Evolutionary conservation across 2,329 filamentous ascomycete genomes (phyloP).

Genomic region (Stachybotrys chlorohalonatus): DNA sequence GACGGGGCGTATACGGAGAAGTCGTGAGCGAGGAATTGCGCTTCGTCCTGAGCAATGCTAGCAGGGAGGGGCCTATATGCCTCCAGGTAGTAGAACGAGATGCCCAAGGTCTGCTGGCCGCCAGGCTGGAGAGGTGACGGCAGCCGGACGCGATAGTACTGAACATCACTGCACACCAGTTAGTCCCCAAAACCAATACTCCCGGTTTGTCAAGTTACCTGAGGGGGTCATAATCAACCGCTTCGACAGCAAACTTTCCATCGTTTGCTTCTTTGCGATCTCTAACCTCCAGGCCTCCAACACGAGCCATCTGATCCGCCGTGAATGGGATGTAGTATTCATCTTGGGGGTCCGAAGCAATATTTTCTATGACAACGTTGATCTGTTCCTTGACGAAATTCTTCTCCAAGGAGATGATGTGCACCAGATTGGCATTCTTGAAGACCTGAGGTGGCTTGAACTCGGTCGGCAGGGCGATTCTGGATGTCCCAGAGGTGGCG

Average conservation of each 20-base stretch:
- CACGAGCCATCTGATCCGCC: conserved; percentile 59
- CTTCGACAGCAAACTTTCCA: conserved; percentile 59
- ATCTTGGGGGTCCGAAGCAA: conserved; percentile 66
- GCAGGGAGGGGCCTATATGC: conserved; percentile 75
- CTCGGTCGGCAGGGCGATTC: conserved; percentile 48
- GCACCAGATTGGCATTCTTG: conserved; percentile 86
- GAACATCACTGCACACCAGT: conserved; percentile 46
- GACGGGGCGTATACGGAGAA: conserved; percentile 82
- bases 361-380: conserved; percentile 91
- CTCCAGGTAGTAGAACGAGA: conserved; percentile 74
- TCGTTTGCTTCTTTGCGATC: conserved; percentile 74
- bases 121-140: conserved; percentile 67
- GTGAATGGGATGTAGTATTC: conserved; percentile 92
- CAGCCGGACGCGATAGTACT: conserved; percentile 80
- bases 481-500: conserved; percentile 37
- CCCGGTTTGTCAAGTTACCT: conserved; percentile 30
- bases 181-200: neutral
- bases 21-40: conserved; percentile 77
- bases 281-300: conserved; percentile 84
- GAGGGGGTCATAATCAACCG: conserved; percentile 54
- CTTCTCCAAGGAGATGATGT: conserved; percentile 88
- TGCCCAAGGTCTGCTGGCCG: conserved; percentile 75
- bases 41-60: conserved; percentile 71
- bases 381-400: conserved; percentile 81
- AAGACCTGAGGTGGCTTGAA: conserved; percentile 88